A percentile compares a stretch with the other conserved stretches of the same genome.
Evolutionary conservation across 1,284 basidiomycete species (phyloP).

Genomic region (Cryptococcus floricola): DNA sequence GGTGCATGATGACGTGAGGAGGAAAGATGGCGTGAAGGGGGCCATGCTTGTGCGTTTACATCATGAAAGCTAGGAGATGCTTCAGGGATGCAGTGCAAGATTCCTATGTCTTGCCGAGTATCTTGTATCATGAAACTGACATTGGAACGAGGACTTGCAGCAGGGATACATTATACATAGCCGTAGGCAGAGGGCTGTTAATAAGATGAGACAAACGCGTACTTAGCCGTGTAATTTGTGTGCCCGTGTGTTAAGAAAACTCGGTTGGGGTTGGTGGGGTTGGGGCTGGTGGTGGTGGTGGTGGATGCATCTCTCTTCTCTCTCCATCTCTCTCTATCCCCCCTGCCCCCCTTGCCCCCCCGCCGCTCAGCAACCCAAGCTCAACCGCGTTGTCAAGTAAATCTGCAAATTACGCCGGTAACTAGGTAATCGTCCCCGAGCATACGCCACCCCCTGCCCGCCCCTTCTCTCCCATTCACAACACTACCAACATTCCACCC

Average conservation of each 20-base stretch:
- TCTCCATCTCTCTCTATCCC: background rate
- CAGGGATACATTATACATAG: too few relatives aligned
- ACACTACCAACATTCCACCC: background rate
- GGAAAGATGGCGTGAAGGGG: background rate
- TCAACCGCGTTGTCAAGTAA: background rate
- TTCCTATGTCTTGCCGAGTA: too few relatives aligned
- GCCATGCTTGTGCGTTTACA: background rate
- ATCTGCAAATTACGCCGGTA: background rate
- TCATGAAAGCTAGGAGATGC: too few relatives aligned
- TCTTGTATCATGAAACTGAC: too few relatives aligned
- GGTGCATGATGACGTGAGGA: background rate
- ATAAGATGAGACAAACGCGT: too few relatives aligned
- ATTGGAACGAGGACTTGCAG: too few relatives aligned
- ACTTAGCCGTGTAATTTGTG: too few relatives aligned
- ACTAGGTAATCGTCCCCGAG: background rate
- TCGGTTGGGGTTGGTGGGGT: background rate
- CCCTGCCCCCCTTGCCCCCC: too few relatives aligned
- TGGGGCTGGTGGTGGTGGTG: background rate
- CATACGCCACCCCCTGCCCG: background rate
- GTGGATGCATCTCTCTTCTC: background rate
- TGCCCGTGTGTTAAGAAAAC: background rate
- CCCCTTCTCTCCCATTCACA: background rate
- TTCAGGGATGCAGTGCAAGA: too few relatives aligned
- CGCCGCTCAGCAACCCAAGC: background rate
- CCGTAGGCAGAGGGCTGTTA: too few relatives aligned